Evolutionary conservation across 768 basidiomycete species (phyloP), one percentile per base, ranked within the genome.

Genomic region (Tricholoma terreum): DNA sequence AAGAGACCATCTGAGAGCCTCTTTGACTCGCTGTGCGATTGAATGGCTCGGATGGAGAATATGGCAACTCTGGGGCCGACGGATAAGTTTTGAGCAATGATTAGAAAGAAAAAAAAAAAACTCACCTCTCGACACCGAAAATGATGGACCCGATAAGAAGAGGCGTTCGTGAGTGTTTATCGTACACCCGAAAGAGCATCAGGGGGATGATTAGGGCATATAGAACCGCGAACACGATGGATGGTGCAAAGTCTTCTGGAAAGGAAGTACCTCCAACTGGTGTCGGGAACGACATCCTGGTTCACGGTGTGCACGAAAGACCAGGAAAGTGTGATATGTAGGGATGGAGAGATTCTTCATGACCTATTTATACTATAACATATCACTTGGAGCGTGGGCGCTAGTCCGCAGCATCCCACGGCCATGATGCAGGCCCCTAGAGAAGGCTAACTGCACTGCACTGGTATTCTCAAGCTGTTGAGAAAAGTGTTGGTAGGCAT

Each of bases 81-180:
- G 35, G 10, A 11, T 11, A 30, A 19, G 19, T 22, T 24, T 3
- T 46, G 6, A 31, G n/a, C 15, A 12, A 24, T n/a, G 38, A 4
- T 35, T 21, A 12, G 4, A 19, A 27, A 6, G 17, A 8, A 21
- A 19, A 6, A 8, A 15, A 24, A 15, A 2, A 30, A 19, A 34
- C 54, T 55, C 33, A 57, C 60, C 58, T 50, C 43, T 63, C 62
- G 2, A 63, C 45, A 4, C 49, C 56, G 38, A 55, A 60, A 6
- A 30, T 45, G 6, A 38, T 45, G 4, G 62, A 48, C 7, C 57
- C 56, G 7, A 58, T 46, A 12, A 61, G 52, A 5, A 58, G 17
- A 9, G 50, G 38, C 6, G 51, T 61, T 31, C 58, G 58, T 4
- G 58, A 60, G n/a, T 50, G 48, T 38, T 17, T 52, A 6, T 60